Evolutionary conservation across 108 stramenopile species (phyloP), one percentile per base, ranked within the genome.

Genomic region (Skeletonema costatum): DNA sequence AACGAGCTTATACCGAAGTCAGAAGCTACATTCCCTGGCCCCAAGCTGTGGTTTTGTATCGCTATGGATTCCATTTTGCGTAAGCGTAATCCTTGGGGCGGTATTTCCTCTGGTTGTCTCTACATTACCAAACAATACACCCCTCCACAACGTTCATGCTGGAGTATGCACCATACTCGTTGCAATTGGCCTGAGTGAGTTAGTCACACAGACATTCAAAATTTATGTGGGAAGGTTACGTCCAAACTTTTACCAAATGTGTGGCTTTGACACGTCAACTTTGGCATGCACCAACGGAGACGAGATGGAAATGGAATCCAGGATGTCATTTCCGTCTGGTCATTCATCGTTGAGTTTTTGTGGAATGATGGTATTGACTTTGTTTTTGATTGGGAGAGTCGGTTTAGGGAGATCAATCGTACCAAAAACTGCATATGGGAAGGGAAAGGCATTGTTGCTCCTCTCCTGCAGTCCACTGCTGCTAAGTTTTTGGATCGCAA

Each of bases 241-340:
- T 5, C 94, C 94, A 13, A 96, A 91, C 58, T 96, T 89, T 56
- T 96, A 96, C 66, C 81, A 66, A 31, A 84, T 96, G 70, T 96
- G 94, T 62, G 91, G 84, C 33, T 93, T 93, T 67, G 70, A 91
- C 73, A 62, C 35, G 16, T 63, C 32, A 11, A 76, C 84, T 10
- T 59, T 86, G 32, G 30, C 68, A 66, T 95, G 94, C 62, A 79
- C 74, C 39, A 89, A 83, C 46, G 58, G 72, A 25, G 39, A 80
- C 35, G 74, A 75, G 12, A 78, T 85, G 68, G 80, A 90, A 29
- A 77, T 70, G 60, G 91, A 94, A 64, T 87, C 91, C 21, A 82
- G 82, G 44, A 79, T 88, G 51, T 87, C 83, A 39, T 96, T 96
- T 82, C 94, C 94, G 7, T 88, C 87, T 17, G 92, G 94, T 5